Conservation (phyloP, 768 basidiomycete genomes). For the Calocera cornea region DNA sequence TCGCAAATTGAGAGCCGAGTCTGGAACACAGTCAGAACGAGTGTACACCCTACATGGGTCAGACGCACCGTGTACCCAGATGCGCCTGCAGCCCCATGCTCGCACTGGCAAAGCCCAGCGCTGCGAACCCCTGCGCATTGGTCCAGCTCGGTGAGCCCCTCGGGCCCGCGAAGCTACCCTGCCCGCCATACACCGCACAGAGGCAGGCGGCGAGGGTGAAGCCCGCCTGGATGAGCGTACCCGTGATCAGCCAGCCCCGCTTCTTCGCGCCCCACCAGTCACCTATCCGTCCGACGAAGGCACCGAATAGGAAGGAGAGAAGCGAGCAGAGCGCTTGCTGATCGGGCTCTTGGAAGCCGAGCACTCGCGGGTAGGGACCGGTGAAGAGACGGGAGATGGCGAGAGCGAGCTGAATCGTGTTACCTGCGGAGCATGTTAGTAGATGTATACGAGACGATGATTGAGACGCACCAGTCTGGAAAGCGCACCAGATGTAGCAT, state of each 20-base stretch:
- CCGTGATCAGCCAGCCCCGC: constrained; percentile 5
- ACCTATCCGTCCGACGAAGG: constrained; percentile 7
- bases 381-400: constrained; percentile 9
- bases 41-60: background rate
- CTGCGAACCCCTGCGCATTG: constrained; percentile 1
- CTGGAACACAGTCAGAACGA: background rate
- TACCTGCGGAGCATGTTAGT: background rate
- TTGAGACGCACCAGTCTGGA: constrained; percentile 9
- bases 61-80: constrained; percentile 6
- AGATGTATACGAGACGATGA: background rate
- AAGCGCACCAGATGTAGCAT: constrained; percentile 10
- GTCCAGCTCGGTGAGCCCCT: constrained; percentile 9
- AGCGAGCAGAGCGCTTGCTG: constrained; percentile 11
- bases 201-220: constrained; percentile 6
- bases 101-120: constrained; percentile 10
- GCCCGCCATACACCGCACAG: background rate
- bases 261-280: constrained; percentile 5
- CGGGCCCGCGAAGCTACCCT: constrained; percentile 7
- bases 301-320: constrained; percentile 10
- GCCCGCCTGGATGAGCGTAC: constrained; percentile 6
- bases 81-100: constrained; percentile 10
- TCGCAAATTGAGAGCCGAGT: background rate
- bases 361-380: background rate
- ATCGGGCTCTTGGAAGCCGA: constrained; percentile 8
- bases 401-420: constrained; percentile 11